Evolutionary conservation across 768 basidiomycete species (phyloP), one percentile per base, ranked within the genome.

Genomic region (Dictyophora rubrovolvata): DNA sequence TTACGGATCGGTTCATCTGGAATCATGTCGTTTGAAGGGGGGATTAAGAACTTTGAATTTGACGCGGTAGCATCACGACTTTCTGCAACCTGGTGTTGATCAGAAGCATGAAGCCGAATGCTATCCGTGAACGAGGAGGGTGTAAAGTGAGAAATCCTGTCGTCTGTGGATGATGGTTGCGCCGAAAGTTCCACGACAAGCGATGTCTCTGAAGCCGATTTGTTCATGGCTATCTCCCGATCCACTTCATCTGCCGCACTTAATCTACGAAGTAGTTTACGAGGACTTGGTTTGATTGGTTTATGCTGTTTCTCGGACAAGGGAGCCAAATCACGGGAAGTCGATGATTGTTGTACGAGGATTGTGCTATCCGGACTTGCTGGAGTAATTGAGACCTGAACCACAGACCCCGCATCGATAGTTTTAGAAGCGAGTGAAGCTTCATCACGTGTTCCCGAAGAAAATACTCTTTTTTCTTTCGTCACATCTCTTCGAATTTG

Each of bases 401-500:
- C 34, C 16, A 54, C 35, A 14, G 47, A n/a, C 5, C 60, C 66
- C 60, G 64, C 68, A 60, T 73, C 76, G 17, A 81, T 81, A 51
- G 73, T 61, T 16, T 85, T 84, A n/a, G 42, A n/a, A 42, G 12
- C 3, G 12, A n/a, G 11, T 14, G 42, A 14, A 5, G 11, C 14
- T 51, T 59, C 57, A 12, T 59, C 50, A 14, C 0, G 82, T 83
- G 17, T 86, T 85, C 5, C 76, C 77, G 1, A 86, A 86, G 57
- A 59, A 66, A 87, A 86, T 1, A 88, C 65, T 12, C 86, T 83
- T 69, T 89, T 89, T 4, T 83, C 79, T 54, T 63, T 66, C 65
- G 81, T 83, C 78, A 90, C 82, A 64, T 89, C 88, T 59, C 76
- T 79, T 70, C 86, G 86, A 63, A 93, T 91, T 63, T 90, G 87